Percentiles rank a stretch among this genome's conserved stretches.
Conservation (phyloP, 2,329 filamentous ascomycete genomes). For the Alternaria sp. region DNA sequence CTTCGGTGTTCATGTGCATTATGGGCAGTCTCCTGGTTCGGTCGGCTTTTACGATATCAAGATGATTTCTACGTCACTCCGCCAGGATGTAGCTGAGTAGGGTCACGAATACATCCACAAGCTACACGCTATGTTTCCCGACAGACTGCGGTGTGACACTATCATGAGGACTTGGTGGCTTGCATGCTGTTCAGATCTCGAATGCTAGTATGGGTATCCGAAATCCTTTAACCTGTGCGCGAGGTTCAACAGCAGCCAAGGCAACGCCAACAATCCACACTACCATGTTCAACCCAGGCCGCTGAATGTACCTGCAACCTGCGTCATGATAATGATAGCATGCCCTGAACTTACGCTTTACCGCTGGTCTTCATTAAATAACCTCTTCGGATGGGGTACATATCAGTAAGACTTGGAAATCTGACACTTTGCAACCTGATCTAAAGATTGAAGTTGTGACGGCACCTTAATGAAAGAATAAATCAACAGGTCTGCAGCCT, state of each 20-base stretch:
- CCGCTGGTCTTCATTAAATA: background rate
- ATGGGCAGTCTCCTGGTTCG: conserved; percentile 49
- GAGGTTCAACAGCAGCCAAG: background rate
- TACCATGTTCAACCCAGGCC: background rate
- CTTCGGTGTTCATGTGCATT: conserved; percentile 52
- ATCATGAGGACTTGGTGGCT: background rate
- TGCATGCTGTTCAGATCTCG: background rate
- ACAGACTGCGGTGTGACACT: conserved; percentile 4
- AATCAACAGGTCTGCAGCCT: too few species aligned
- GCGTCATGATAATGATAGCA: background rate
- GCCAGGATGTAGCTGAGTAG: conserved; percentile 45
- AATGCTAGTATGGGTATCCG: conserved; percentile 1
- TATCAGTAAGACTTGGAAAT: background rate
- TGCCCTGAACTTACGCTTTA: background rate
- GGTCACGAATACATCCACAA: conserved; percentile 43
- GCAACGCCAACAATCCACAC: background rate
- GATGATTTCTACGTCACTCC: conserved; percentile 45
- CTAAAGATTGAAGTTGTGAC: too few species aligned
- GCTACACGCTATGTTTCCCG: conserved; percentile 20
- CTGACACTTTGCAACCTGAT: too few species aligned
- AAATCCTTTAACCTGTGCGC: background rate
- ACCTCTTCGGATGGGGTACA: background rate
- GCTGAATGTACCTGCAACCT: background rate
- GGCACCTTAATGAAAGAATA: too few species aligned
- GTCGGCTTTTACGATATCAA: conserved; percentile 48